Conservation (phyloP, 495 filamentous ascomycete genomes). For the Hyaloscypha variabilis region DNA sequence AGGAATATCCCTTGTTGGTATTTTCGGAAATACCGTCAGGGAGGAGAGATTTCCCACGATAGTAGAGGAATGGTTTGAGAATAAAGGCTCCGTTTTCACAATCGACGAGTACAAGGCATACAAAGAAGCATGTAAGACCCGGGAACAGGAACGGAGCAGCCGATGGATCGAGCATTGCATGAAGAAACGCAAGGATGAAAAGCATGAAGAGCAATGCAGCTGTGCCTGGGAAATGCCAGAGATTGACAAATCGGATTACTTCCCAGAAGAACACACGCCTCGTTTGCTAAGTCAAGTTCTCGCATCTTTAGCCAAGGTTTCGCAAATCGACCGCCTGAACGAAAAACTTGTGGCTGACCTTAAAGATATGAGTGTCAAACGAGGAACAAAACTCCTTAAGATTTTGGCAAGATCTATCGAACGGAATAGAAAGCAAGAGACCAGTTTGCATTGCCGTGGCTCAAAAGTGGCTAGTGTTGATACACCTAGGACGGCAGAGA, state of each 20-base stretch:
- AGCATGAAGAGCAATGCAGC: slow-evolving; percentile 20
- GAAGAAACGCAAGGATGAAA: slow-evolving; percentile 12
- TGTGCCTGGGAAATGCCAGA: slow-evolving; percentile 14
- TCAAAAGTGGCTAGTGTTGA: slow-evolving; percentile 16
- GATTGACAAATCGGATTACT: slow-evolving; percentile 18
- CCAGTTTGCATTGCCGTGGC: slow-evolving; percentile 15
- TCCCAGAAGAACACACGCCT: slow-evolving; percentile 20
- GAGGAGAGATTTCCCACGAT: slow-evolving; percentile 13
- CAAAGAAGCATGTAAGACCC: slow-evolving; percentile 16
- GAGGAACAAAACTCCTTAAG: slow-evolving; percentile 19
- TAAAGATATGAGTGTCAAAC: slow-evolving; percentile 19
- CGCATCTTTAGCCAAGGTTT: slow-evolving; percentile 17
- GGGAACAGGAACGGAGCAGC: slow-evolving; percentile 12
- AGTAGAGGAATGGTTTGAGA: slow-evolving; percentile 19
- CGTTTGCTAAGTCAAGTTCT: slow-evolving; percentile 18
- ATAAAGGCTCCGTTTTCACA: slow-evolving; percentile 14
- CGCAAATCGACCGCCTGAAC: slow-evolving; percentile 17
- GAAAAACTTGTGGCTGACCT: slow-evolving; percentile 12
- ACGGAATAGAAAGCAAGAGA: slow-evolving; percentile 1
- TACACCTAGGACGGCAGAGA: slow-evolving; percentile 14
- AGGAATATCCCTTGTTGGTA: slow-evolving; percentile 16
- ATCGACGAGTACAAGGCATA: slow-evolving; percentile 17
- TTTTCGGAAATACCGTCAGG: slow-evolving; percentile 4
- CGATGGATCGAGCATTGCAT: slow-evolving; percentile 13
- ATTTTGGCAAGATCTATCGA: neutral